phyloP scores from a whole-genome alignment of 805 yeast species.

The Hanseniaspora vineae region DNA sequence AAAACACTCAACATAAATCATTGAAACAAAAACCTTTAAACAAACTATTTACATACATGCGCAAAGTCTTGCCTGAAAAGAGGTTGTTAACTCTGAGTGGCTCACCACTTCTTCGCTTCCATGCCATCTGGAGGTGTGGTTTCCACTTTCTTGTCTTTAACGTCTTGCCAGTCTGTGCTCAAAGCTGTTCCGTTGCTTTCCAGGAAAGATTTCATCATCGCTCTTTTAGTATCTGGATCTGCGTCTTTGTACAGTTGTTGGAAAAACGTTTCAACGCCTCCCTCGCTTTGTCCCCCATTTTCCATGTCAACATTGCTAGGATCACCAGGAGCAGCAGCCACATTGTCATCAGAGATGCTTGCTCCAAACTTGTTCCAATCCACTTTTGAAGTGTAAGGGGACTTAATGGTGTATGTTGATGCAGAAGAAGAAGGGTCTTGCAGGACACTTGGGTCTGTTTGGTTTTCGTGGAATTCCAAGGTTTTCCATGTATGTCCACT shows the following conservation, averaged over 20 bases:
- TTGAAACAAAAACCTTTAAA: no score
- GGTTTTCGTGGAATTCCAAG: slow-evolving; percentile 20
- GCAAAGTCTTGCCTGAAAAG: no score
- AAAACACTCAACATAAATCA: background rate
- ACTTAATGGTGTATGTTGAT: slow-evolving; percentile 17
- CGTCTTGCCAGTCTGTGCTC: slow-evolving; percentile 90
- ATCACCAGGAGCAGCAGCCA: slow-evolving; percentile 7
- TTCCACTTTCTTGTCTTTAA: slow-evolving; percentile 48
- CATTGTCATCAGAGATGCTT: slow-evolving; percentile 32
- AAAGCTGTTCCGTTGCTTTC: slow-evolving; percentile 91
- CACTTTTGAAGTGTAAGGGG: slow-evolving; percentile 53
- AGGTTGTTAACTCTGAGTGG: no score
- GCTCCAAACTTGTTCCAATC: slow-evolving; percentile 58
- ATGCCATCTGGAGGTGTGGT: slow-evolving; percentile 66
- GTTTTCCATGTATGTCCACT: slow-evolving; percentile 38
- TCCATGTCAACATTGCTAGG: background rate
- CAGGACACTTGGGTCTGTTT: background rate
- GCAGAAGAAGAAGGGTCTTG: slow-evolving; percentile 5
- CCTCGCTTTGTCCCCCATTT: slow-evolving; percentile 27
- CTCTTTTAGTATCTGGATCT: slow-evolving; percentile 77
- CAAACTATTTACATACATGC: background rate
- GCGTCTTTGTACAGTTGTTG: slow-evolving; percentile 60
- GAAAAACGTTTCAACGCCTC: slow-evolving; percentile 57
- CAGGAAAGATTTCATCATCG: slow-evolving; percentile 93
- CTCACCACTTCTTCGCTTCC: slow-evolving; percentile 41